Base-by-base conservation (phyloP, 1,139 yeast genomes). In the Yamadazyma triangularis region DNA sequence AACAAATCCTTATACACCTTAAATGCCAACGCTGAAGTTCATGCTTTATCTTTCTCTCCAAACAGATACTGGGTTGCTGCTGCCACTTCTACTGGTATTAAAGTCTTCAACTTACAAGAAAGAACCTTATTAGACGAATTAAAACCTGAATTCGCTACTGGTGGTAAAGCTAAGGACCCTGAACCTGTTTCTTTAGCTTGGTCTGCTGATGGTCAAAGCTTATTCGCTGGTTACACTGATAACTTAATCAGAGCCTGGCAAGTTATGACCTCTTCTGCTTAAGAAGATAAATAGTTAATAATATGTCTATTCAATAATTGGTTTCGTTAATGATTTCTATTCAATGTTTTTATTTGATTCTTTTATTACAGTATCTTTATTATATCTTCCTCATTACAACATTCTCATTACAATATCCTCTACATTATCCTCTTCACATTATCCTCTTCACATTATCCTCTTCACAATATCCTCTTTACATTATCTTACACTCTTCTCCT, bases 61-160 rank as follows among this genome's bases (percentile, higher is more conserved):
- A 86, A 87, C 95, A 89, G 98, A 84, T 93, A 87, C 93, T 91
- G 98, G 98, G 86, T 93, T 70, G 93, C 96, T 68, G 98, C 97
- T 74, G 98, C 98, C 63, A 91, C 99, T 58, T 77, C 96, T 52
- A 74, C 96, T 53, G 93, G 96, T 63, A 87, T 93, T 77, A 89
- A 88, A 88, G 84, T 93, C 79, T 91, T 81, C 87, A 88, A 89
- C 82, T 83, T 91, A 69, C 95, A 88, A 77, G 91, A 86, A 76
- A 84, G 95, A 76, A 74, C 76, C 58, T 78, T 89, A 69, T 88
- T 89, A 73, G 98, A 91, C 65, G 97, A 91, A 79, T 86, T 91
- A 74, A 88, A 85, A 77, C 96, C 97, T 65, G 98, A 91, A 77
- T 86, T 87, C 63, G 86, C 93, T 62, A 79, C 83, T 59, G 78